Evolutionary conservation across 208 protist species (phyloP).

Genomic region (Blastocrithidia nonstop): DNA sequence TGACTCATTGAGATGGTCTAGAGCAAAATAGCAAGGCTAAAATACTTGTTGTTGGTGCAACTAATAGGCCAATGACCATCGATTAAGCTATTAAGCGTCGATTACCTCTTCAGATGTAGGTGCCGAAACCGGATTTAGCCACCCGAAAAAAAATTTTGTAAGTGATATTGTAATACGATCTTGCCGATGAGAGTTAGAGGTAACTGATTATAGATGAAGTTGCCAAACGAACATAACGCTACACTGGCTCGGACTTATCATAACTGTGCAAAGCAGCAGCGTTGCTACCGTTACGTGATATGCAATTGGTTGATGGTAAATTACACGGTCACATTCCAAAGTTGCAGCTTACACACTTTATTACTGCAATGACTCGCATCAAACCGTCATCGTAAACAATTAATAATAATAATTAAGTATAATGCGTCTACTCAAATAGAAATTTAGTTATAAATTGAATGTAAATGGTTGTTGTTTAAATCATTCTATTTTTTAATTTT

Average conservation of each 20-base stretch:
- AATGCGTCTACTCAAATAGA: neutral
- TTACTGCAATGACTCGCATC: conserved; percentile 49
- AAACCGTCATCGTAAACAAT: conserved; percentile 26
- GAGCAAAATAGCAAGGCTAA: conserved; percentile 11
- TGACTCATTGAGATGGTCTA: conserved; percentile 85
- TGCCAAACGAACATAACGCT: conserved; percentile 58
- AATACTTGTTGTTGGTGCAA: conserved; percentile 83
- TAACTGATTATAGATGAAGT: conserved; percentile 53
- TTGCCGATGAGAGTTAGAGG: conserved; percentile 23
- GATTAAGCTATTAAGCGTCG: conserved; percentile 86
- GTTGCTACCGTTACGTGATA: conserved; percentile 52
- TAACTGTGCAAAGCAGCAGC: conserved; percentile 86
- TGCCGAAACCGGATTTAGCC: conserved; percentile 40
- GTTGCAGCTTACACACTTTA: conserved; percentile 52
- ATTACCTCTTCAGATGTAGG: conserved; percentile 74
- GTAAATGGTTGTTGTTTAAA: no score
- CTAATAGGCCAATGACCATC: conserved; percentile 79
- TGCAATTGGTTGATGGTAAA: conserved; percentile 7
- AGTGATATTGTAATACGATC: conserved; percentile 52
- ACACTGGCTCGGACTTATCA: conserved; percentile 86
- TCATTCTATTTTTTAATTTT: neutral
- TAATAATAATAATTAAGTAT: neutral
- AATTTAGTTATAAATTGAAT: neutral
- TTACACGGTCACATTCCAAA: conserved; percentile 19
- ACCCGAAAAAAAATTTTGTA: conserved; percentile 56